Evolutionary conservation across 192 early-diverging fungal species (phyloP).

Genomic region (Coemansia sp.): DNA sequence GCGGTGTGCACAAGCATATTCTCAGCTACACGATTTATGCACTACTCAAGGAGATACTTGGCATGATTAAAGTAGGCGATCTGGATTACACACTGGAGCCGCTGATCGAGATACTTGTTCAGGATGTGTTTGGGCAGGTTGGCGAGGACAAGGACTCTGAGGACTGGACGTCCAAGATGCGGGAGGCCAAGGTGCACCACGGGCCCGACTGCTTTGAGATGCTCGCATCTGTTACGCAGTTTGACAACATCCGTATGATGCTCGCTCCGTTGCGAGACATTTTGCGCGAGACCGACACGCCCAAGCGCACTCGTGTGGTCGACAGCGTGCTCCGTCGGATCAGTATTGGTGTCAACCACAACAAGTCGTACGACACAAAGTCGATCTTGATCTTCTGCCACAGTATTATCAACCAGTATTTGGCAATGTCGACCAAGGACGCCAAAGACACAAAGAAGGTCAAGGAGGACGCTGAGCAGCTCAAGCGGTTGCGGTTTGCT

Average conservation of each 20-base stretch:
- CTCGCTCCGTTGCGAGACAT: conserved; percentile 86
- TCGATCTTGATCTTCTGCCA: conserved; percentile 82
- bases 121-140: conserved; percentile 91
- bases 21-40: conserved; percentile 91
- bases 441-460: conserved; percentile 57
- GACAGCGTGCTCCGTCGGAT: conserved; percentile 77
- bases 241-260: conserved; percentile 67
- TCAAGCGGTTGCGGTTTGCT: conserved; percentile 42
- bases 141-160: conserved; percentile 87
- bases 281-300: conserved; percentile 78
- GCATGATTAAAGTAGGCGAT: conserved; percentile 61
- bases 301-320: conserved; percentile 72
- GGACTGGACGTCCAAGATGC: conserved; percentile 85
- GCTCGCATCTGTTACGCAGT: conserved; percentile 66
- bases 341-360: conserved; percentile 75
- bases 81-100: conserved; percentile 77
- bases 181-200: conserved; percentile 83
- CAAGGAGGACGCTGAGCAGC: conserved; percentile 59
- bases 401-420: conserved; percentile 81
- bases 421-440: conserved; percentile 64
- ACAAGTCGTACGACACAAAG: conserved; percentile 62
- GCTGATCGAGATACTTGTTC: conserved; percentile 71
- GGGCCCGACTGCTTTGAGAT: conserved; percentile 88
- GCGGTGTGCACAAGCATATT: conserved; percentile 91
- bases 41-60: conserved; percentile 69